Conservation (phyloP, 2,329 filamentous ascomycete species). For the Diplodia sapinea region DNA sequence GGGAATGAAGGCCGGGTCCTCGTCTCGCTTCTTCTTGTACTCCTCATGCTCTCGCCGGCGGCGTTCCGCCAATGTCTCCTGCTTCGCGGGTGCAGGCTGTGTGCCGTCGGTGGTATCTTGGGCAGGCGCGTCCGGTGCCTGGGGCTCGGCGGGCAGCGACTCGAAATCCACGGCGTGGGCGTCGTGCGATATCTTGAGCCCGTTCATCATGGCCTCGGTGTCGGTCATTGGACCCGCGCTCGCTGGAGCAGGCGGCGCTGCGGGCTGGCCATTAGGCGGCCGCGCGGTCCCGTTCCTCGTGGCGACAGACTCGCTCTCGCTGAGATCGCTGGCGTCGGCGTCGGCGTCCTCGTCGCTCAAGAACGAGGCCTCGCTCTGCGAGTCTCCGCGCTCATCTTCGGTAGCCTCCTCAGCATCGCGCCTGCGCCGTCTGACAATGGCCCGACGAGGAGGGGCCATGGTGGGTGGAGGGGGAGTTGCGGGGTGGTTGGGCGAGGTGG, state of each 20-base stretch:
- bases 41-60: conserved; percentile 88
- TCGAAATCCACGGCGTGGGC: conserved; percentile 60
- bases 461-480: conserved; percentile 32
- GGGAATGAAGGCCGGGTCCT: conserved; percentile 91
- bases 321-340: conserved; percentile 64
- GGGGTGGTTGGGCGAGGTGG: conserved; percentile 30
- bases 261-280: conserved; percentile 41
- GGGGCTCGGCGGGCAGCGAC: conserved; percentile 45
- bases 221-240: conserved; percentile 57
- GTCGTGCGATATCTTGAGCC: conserved; percentile 56
- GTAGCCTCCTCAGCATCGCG: conserved; percentile 53
- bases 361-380: conserved; percentile 66
- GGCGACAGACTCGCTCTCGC: conserved; percentile 54
- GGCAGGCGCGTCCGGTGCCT: conserved; percentile 42
- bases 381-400: conserved; percentile 59
- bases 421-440: conserved; percentile 46
- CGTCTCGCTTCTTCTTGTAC: conserved; percentile 84
- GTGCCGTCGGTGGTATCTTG: conserved; percentile 46
- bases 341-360: conserved; percentile 65
- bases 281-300: conserved; percentile 34
- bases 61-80: conserved; percentile 68
- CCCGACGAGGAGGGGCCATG: conserved; percentile 47
- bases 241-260: conserved; percentile 46
- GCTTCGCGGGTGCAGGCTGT: conserved; percentile 38
- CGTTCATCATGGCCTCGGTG: conserved; percentile 67